Evolutionary conservation across 2,329 filamentous ascomycete genomes (phyloP), one percentile per base, ranked within the genome.

Genomic region (Stemphylium lycopersici): DNA sequence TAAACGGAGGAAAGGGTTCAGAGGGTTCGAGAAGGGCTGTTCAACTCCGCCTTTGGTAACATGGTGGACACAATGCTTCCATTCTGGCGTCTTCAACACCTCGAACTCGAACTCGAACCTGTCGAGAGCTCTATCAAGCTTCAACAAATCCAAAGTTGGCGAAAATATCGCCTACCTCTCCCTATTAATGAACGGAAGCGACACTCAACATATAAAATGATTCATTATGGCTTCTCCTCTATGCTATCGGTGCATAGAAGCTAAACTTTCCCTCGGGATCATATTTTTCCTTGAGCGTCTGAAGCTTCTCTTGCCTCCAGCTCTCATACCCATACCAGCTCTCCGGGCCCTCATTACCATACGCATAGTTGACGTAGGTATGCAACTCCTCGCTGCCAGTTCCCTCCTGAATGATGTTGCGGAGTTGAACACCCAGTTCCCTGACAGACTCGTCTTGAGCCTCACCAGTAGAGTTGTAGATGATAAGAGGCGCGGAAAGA

Each of bases 351-450:
- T 76, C 74, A 15, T 67, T 61, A 8, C 72, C 70, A 48, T 64
- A 62, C 2, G 73, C 73, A 49, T 75, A 76, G 49, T 76, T 75
- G 1, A 75, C 65, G 46, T 76, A 76, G 2, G 64, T 55, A 12
- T 69, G 59, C 8, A 72, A 50, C 37, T 67, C 56, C 1, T 56
- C 43, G 41, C 52, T 59, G 1, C 63, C 60, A 6, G 61, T 65
- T 1, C 63, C 66, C 43, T 65, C 52, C 1, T 46, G 52, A 8
- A 70, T 53, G 15, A 66, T 53, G 4, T 68, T 55, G 2, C 65
- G 48, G 11, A 69, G 51, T 31, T 62, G 34, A 6, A 55, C 62
- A 6, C 65, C 63, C 2, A 66, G 51, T 20, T 58, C 2, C 31
- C 48, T 49, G 4, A 65, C 66, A 12, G 52, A 46, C 13, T 39